A percentile compares a stretch with the other conserved stretches of the same genome.
phyloP scores from a whole-genome alignment of 345 rosid genomes.

The Rhodomyrtus tomentosa region DNA sequence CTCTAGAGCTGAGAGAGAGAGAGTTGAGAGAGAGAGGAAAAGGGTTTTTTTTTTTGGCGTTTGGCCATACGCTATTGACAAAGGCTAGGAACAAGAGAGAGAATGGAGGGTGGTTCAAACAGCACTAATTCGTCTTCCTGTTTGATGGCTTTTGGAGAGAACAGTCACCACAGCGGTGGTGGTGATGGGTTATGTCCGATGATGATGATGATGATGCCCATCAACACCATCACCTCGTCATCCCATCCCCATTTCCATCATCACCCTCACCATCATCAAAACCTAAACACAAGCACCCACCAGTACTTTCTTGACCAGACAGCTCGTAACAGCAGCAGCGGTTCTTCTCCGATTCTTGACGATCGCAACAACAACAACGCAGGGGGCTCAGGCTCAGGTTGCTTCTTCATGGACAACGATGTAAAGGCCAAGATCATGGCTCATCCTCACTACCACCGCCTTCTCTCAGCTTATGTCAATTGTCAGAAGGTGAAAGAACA shows the following conservation, averaged over 20 bases:
- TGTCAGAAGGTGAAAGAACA: slow-evolving; percentile 73
- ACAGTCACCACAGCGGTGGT: slow-evolving; percentile 16
- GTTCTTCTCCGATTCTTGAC: slow-evolving; percentile 32
- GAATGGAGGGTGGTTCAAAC: slow-evolving; percentile 71
- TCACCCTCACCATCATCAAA: slow-evolving; percentile 21
- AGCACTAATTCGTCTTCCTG: slow-evolving; percentile 36
- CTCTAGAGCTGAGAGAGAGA: slow-evolving; percentile 3
- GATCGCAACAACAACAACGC: slow-evolving; percentile 6
- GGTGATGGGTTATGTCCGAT: slow-evolving; percentile 40
- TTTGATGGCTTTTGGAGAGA: slow-evolving; percentile 66
- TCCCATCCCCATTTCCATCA: slow-evolving; percentile 22
- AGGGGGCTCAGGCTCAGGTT: slow-evolving; percentile 4
- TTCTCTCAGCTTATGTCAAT: slow-evolving; percentile 75
- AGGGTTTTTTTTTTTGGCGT: background rate
- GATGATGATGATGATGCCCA: slow-evolving; percentile 55
- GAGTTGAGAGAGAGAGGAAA: background rate
- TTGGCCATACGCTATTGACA: background rate
- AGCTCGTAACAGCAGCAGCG: slow-evolving; percentile 7
- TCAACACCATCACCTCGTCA: slow-evolving; percentile 1
- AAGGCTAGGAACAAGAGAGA: slow-evolving; percentile 5
- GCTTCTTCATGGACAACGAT: slow-evolving; percentile 54
- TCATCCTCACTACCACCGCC: slow-evolving; percentile 95
- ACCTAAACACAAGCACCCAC: slow-evolving; percentile 13
- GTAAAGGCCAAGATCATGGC: slow-evolving; percentile 90
- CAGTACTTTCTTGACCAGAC: slow-evolving; percentile 25